These are phyloP conservation scores for Inosperma sp. DNA, from an alignment of 768 basidiomycete genomes.

Conservation along the genomic window DNA sequence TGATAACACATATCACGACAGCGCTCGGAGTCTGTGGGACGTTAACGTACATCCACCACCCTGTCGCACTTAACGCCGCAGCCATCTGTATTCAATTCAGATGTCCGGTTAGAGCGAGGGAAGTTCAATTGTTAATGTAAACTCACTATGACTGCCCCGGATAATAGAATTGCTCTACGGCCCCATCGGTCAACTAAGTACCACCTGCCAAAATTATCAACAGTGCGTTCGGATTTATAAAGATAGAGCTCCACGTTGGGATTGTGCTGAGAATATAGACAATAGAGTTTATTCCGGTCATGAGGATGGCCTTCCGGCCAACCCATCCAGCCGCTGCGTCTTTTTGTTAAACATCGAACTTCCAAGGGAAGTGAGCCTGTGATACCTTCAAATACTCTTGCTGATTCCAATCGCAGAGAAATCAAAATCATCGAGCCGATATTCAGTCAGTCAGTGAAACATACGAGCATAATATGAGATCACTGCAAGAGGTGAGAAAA, in stretches of 20 bases:
- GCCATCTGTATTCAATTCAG: slow-evolving; percentile 85
- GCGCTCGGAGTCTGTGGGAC: slow-evolving; percentile 79
- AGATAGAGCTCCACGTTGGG: slow-evolving; percentile 63
- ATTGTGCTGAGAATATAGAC: slow-evolving; percentile 78
- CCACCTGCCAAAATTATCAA: slow-evolving; percentile 54
- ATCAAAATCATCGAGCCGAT: neutral
- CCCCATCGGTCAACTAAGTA: slow-evolving; percentile 92
- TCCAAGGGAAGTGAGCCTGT: neutral
- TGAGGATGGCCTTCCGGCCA: slow-evolving; percentile 87
- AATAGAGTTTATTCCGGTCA: slow-evolving; percentile 91
- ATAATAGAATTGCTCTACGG: slow-evolving; percentile 78
- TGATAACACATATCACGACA: slow-evolving; percentile 83
- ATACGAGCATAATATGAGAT: slow-evolving; percentile 93
- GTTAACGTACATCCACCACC: slow-evolving; percentile 93
- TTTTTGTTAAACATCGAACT: slow-evolving; percentile 7
- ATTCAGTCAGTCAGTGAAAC: slow-evolving; percentile 28
- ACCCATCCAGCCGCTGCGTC: slow-evolving; percentile 87
- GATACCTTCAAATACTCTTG: slow-evolving; percentile 87
- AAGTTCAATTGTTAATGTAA: too few relatives aligned
- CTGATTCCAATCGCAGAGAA: slow-evolving; percentile 30
- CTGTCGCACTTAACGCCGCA: slow-evolving; percentile 69
- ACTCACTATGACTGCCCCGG: slow-evolving; percentile 76
- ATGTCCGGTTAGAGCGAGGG: too few relatives aligned
- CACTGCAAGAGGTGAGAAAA: slow-evolving; percentile 41
- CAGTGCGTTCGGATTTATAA: neutral